These are phyloP conservation scores for Paecilomyces formosus DNA, from an alignment of 2,329 filamentous ascomycete species.

Conservation along the genomic window DNA sequence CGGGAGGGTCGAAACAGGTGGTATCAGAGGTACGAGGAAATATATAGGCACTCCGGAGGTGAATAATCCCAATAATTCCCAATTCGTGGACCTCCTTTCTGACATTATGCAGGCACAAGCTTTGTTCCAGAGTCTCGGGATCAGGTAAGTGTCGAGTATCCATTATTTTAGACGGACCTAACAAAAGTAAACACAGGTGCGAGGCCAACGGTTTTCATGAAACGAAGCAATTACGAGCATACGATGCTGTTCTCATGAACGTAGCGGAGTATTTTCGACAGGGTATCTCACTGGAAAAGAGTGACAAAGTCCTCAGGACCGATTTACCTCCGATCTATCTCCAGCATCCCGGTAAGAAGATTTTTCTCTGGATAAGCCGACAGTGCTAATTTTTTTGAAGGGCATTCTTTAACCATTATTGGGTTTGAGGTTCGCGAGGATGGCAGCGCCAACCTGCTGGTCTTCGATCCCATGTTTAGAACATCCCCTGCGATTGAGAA, in stretches of 20 bases:
- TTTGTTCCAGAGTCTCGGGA: constrained; percentile 61
- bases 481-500: constrained; percentile 58
- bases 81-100: constrained; percentile 3
- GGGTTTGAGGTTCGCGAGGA: constrained; percentile 66
- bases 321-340: constrained; percentile 78
- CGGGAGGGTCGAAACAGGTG: constrained; percentile 74
- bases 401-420: constrained; percentile 81
- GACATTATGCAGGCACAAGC: constrained; percentile 60
- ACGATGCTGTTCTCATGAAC: constrained; percentile 55
- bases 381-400: neutral
- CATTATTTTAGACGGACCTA: neutral
- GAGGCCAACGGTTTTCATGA: constrained; percentile 53
- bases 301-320: constrained; percentile 62
- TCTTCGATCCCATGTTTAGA: constrained; percentile 81
- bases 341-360: constrained; percentile 61
- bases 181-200: constrained; percentile 32
- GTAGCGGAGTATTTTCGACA: constrained; percentile 68
- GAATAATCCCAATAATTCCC: constrained; percentile 10
- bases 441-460: constrained; percentile 62
- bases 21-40: constrained; percentile 80
- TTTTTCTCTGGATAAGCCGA: neutral
- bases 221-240: constrained; percentile 40
- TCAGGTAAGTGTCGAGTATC: constrained; percentile 46
- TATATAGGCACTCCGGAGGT: constrained; percentile 93
- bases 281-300: constrained; percentile 39